A percentile compares a stretch with the other conserved stretches of the same genome.
Evolutionary conservation across 768 basidiomycete species (phyloP).

Genomic region (Roridomyces roridus): DNA sequence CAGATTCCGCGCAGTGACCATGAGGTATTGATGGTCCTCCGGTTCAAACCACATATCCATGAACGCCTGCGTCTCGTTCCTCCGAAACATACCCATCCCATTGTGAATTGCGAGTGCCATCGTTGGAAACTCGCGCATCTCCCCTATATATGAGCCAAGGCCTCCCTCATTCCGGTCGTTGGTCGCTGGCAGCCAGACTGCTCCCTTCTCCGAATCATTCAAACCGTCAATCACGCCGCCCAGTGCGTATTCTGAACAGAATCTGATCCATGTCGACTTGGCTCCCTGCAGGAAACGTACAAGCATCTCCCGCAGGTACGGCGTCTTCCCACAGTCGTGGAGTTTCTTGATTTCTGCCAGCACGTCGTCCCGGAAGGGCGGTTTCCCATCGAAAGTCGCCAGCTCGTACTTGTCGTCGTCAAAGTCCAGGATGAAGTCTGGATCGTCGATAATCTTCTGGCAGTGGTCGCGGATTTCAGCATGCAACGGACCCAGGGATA

Average conservation of each 20-base stretch:
- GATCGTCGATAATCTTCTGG: slow-evolving; percentile 17
- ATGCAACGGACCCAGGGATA: slow-evolving; percentile 27
- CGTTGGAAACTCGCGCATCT: slow-evolving; percentile 21
- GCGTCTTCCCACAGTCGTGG: not conserved
- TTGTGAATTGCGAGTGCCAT: slow-evolving; percentile 30
- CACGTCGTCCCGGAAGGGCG: not conserved
- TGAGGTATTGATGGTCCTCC: slow-evolving; percentile 1
- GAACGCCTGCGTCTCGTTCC: slow-evolving; percentile 32
- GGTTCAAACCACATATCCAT: slow-evolving; percentile 23
- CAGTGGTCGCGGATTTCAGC: slow-evolving; percentile 13
- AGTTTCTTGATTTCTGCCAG: slow-evolving; percentile 1
- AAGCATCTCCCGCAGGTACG: slow-evolving; percentile 5
- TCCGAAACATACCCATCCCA: slow-evolving; percentile 27
- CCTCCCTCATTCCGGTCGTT: slow-evolving; percentile 39
- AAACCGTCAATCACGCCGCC: slow-evolving; percentile 33
- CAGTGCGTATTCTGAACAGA: slow-evolving; percentile 31
- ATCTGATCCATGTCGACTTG: not conserved
- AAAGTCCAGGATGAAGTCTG: slow-evolving; percentile 21
- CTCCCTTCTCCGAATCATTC: slow-evolving; percentile 22
- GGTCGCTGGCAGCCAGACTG: slow-evolving; percentile 35
- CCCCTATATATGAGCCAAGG: slow-evolving; percentile 28
- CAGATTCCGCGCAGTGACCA: not conserved
- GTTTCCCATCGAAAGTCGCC: slow-evolving; percentile 10
- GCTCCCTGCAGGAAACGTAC: slow-evolving; percentile 20
- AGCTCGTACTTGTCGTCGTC: not conserved